Percentiles rank a stretch among this genome's conserved stretches.
These are phyloP conservation scores for Leersia perrieri DNA, from an alignment of 176 grass and related monocot species.

Conservation along the genomic window DNA sequence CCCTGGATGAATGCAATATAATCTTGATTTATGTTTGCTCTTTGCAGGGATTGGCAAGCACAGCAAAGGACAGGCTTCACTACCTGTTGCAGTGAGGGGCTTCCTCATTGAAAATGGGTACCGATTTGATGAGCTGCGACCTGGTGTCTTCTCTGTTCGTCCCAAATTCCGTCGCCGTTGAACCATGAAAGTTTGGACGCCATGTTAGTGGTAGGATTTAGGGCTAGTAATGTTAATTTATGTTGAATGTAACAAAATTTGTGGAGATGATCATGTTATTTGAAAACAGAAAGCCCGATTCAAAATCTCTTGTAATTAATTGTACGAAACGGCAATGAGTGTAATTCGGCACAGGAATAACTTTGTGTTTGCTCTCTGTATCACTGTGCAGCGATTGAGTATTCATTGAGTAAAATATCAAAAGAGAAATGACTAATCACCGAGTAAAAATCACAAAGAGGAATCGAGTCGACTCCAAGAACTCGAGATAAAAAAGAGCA, in stretches of 20 bases:
- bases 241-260: conserved; percentile 6
- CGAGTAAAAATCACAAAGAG: not conserved
- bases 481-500: conserved; percentile 22
- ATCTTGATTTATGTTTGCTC: conserved; percentile 18
- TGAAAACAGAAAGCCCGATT: not conserved
- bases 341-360: not conserved
- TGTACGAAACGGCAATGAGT: not conserved
- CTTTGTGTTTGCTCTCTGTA: not conserved
- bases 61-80: conserved; percentile 82
- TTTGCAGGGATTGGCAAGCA: conserved; percentile 85
- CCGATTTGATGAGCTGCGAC: conserved; percentile 65
- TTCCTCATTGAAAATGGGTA: conserved; percentile 90
- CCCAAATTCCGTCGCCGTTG: conserved; percentile 66
- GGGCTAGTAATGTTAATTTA: not conserved
- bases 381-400: no score
- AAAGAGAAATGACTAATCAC: no score
- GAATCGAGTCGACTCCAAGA: not conserved
- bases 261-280: not conserved
- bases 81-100: conserved; percentile 60
- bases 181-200: conserved; percentile 20
- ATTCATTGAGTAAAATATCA: no score
- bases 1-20: not conserved
- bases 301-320: not conserved
- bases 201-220: not conserved
- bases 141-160: conserved; percentile 64